Base-by-base conservation (phyloP, 176 grass and related monocot species). In the Triticum aestivum region DNA sequence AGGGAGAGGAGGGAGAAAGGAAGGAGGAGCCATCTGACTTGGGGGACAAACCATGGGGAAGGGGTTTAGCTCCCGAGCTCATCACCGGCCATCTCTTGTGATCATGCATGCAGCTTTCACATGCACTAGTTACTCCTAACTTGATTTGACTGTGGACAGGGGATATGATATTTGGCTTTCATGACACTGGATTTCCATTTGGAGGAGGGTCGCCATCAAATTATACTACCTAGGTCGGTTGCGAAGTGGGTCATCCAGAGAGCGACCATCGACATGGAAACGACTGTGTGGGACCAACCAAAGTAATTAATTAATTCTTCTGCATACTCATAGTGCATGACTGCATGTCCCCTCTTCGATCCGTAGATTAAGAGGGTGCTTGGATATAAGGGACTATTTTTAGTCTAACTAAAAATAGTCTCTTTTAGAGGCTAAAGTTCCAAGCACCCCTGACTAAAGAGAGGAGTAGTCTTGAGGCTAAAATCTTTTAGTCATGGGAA, bases 171-270 rank as follows among this genome's bases (percentile, higher is more conserved):
- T 62, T 37, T 90, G 74, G 74, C 66, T 80, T 90, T 23, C 37
- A 86, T 79, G 14, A 82, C 65, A 85, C 32, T 73, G 29, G 81
- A 84, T 88, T 87, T 88, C 26, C 83, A 91, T 91, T 86, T 77
- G 85, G 92, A 92, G 91, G 86, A 92, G 75, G 21, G 86, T 91
- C 85, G 52, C 78, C 23, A 34, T 97, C 82, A 11, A 86, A 82
- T 73, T 82, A 68, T 61, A 82, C 64, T 86, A 83, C 81, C 88
- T 82, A 64, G 88, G 89, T 91, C 74, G 84, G 84, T 69, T 38
- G 8, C 15, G 68, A 83, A 68, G 39, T 88, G 70, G 49, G 54
- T 52, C 69, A 78, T 24, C 69, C 12, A 51, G 83, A 88, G 1
- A 24, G 69, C 33, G 83, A 69, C 73, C 32, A 45, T 75, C 82